A percentile compares a stretch with the other conserved stretches of the same genome.
phyloP scores from a whole-genome alignment of 192 early-diverging fungal genomes.

The Podila epicladia region DNA sequence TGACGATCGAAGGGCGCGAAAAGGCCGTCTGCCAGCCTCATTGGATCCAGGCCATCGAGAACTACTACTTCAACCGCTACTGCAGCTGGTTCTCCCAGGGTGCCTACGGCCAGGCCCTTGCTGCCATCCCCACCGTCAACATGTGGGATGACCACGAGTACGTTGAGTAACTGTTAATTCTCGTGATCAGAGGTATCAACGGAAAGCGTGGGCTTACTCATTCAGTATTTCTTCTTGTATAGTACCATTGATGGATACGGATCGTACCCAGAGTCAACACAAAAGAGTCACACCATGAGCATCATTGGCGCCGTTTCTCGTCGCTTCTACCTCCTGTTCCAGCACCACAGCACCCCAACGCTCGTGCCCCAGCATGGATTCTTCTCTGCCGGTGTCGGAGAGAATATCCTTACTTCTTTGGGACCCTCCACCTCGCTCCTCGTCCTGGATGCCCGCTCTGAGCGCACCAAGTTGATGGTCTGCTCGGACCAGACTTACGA shows the following conservation, averaged over 20 bases:
- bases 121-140: slow-evolving; percentile 76
- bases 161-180: slow-evolving; percentile 5
- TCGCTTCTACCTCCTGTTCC: slow-evolving; percentile 86
- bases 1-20: slow-evolving; percentile 49
- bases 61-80: slow-evolving; percentile 47
- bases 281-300: slow-evolving; percentile 22
- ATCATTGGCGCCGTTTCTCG: slow-evolving; percentile 63
- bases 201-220: background rate
- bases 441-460: slow-evolving; percentile 79
- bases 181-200: background rate
- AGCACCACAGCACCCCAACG: slow-evolving; percentile 76
- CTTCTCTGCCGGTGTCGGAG: slow-evolving; percentile 56
- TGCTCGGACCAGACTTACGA: slow-evolving; percentile 69
- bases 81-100: slow-evolving; percentile 48
- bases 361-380: slow-evolving; percentile 71
- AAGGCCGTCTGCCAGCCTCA: slow-evolving; percentile 22
- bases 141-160: slow-evolving; percentile 88
- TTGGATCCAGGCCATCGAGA: slow-evolving; percentile 25
- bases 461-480: slow-evolving; percentile 73
- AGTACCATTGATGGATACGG: slow-evolving; percentile 85
- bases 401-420: slow-evolving; percentile 73
- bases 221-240: background rate
- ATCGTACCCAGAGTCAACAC: slow-evolving; percentile 74
- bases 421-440: slow-evolving; percentile 73
- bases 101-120: slow-evolving; percentile 63